phyloP scores from a whole-genome alignment of 2,329 filamentous ascomycete genomes.

The Colletotrichum sidae region DNA sequence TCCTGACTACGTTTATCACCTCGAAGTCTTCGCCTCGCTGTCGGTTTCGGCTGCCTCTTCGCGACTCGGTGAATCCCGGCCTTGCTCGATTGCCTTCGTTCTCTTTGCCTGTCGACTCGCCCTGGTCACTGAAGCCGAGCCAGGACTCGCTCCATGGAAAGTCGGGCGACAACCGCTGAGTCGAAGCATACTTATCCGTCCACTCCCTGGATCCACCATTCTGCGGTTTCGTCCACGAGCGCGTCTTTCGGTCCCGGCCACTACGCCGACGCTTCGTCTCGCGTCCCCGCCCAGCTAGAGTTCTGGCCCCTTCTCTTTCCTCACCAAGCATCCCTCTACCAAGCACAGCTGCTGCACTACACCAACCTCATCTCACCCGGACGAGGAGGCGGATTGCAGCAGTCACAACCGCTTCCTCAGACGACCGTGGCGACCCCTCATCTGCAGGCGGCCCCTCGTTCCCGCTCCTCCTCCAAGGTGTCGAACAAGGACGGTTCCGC shows the following conservation, averaged over 20 bases:
- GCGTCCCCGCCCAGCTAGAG: slow-evolving; percentile 58
- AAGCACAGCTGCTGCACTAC: slow-evolving; percentile 73
- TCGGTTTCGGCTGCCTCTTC: not conserved
- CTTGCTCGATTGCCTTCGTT: slow-evolving; percentile 13
- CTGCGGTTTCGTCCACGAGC: slow-evolving; percentile 38
- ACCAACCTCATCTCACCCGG: slow-evolving; percentile 72
- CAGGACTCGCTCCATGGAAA: slow-evolving; percentile 60
- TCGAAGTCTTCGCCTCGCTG: slow-evolving; percentile 14
- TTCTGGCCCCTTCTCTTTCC: slow-evolving; percentile 69
- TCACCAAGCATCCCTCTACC: slow-evolving; percentile 69
- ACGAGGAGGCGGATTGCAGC: slow-evolving; percentile 67
- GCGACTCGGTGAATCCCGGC: slow-evolving; percentile 26
- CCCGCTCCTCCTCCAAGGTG: slow-evolving; percentile 70
- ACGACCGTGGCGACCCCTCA: slow-evolving; percentile 64
- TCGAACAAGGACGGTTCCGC: slow-evolving; percentile 64
- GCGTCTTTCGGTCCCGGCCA: slow-evolving; percentile 43
- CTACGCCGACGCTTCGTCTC: slow-evolving; percentile 33
- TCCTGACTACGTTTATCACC: not conserved
- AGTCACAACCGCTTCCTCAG: slow-evolving; percentile 60
- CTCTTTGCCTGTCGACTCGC: slow-evolving; percentile 22
- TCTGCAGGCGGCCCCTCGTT: slow-evolving; percentile 67
- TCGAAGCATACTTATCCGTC: slow-evolving; percentile 59
- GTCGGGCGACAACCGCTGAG: slow-evolving; percentile 61
- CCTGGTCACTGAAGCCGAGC: slow-evolving; percentile 40
- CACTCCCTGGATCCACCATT: slow-evolving; percentile 52